Base-by-base conservation (phyloP, 176 grass and related monocot species). In the Alloteropsis semialata region DNA sequence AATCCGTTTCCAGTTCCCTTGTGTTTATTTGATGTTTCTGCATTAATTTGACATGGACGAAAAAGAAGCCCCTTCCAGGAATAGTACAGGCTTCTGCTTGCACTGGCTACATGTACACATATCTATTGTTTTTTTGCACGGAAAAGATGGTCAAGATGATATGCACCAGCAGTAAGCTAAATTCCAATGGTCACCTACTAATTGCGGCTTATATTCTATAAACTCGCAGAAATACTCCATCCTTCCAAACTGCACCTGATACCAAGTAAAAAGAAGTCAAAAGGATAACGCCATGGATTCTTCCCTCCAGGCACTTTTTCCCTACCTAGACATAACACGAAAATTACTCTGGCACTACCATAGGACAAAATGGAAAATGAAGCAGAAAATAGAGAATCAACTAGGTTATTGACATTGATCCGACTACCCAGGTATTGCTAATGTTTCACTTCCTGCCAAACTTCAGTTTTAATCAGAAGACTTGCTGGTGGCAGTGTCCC, bases 381-480 rank as follows among this genome's bases (percentile, higher is more conserved):
- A 71, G 25, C 18, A n/a, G 27, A 88, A 83, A 84, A 81, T 36
- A 72, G 25, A 84, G 29, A 62, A 38, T 16, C 22, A 50, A 49
- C 66, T 83, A 88, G 38, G 19, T 84, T 84, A 88, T 84, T 88
- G 75, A 75, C 81, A 88, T 79, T 72, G 48, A 87, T 76, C 60
- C 75, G 78, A 76, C 85, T 80, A 80, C 30, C 66, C n/a, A 12
- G 72, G 5, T 44, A 54, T 71, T 55, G 56, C 87, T 88, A 74
- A 74, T 48, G 86, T 65, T 74, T 30, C 46, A 74, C 33, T 68
- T 72, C 64, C 66, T n/a, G 37, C 36, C 72, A 49, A 34, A 33
- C 65, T 71, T 70, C 64, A 61, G 60, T 19, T 82, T 70, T 82
- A 3, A 64, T 42, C 86, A 51, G 55, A 71, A 60, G 51, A 72